Evolutionary conservation across 345 rosid species (phyloP).

Genomic region (Boechera stricta): DNA sequence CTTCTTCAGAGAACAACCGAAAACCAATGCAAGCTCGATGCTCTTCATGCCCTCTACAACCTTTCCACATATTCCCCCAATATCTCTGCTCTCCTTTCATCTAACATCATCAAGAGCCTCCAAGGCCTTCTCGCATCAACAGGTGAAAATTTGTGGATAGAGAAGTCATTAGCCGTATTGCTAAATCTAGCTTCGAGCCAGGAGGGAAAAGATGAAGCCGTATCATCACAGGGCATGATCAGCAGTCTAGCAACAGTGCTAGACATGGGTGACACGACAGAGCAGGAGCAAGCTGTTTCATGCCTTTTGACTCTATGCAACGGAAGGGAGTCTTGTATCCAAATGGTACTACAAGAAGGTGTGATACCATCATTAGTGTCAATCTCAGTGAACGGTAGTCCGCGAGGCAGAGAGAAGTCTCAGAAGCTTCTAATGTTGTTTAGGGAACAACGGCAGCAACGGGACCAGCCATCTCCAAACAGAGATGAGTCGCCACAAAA

Average conservation of each 20-base stretch:
- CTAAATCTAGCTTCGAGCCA: conserved; percentile 69
- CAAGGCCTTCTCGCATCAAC: conserved; percentile 70
- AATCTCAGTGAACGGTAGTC: conserved; percentile 87
- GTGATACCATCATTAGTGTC: conserved; percentile 95
- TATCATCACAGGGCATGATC: conserved; percentile 67
- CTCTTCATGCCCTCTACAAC: conserved; percentile 87
- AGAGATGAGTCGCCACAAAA: conserved; percentile 41
- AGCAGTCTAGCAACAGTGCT: conserved; percentile 65
- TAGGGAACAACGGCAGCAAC: conserved; percentile 89
- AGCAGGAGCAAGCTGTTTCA: conserved; percentile 86
- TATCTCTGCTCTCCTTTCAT: conserved; percentile 67
- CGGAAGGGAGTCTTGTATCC: conserved; percentile 76
- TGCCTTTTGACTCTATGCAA: conserved; percentile 78
- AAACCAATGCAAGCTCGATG: conserved; percentile 87
- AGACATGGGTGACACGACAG: conserved; percentile 68
- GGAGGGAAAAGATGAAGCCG: conserved; percentile 72
- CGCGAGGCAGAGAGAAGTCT: conserved; percentile 85
- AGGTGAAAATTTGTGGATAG: conserved; percentile 68
- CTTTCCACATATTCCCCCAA: conserved; percentile 72
- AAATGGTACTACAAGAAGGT: conserved; percentile 93
- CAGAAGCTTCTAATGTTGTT: conserved; percentile 90
- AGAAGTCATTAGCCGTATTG: conserved; percentile 79
- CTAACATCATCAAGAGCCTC: conserved; percentile 66
- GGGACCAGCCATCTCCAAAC: conserved; percentile 63
- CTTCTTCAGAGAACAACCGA: conserved; percentile 62